phyloP scores from a whole-genome alignment of 805 yeast genomes.

The Barnettozyma populi region DNA sequence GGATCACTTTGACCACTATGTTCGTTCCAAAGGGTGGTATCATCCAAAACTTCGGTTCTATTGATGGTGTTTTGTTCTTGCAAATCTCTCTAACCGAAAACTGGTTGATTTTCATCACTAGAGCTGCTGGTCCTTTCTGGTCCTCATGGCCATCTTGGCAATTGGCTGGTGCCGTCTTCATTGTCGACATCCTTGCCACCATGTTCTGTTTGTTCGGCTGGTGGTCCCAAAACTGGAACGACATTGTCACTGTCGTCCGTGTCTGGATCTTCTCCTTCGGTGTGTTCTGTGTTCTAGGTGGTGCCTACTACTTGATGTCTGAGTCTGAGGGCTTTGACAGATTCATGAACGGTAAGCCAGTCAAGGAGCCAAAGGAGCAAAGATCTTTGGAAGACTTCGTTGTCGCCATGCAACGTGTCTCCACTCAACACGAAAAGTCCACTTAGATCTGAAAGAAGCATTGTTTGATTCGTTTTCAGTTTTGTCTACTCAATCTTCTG shows the following conservation, averaged over 20 bases:
- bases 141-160: slow-evolving; percentile 95
- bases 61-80: slow-evolving; percentile 90
- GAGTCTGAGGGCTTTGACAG: slow-evolving; percentile 74
- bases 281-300: slow-evolving; percentile 94
- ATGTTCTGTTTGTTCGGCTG: slow-evolving; percentile 92
- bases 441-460: slow-evolving; percentile 33
- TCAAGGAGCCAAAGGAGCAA: slow-evolving; percentile 47
- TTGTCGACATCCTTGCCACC: slow-evolving; percentile 88
- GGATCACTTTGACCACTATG: slow-evolving; percentile 95
- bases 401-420: slow-evolving; percentile 83
- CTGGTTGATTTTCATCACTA: slow-evolving; percentile 94
- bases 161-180: slow-evolving; percentile 87
- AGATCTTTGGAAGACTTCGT: slow-evolving; percentile 81
- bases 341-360: slow-evolving; percentile 76
- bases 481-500: slow-evolving; percentile 5
- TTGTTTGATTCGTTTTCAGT: slow-evolving; percentile 5
- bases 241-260: slow-evolving; percentile 90
- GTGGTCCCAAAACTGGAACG: slow-evolving; percentile 98
- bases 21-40: slow-evolving; percentile 88
- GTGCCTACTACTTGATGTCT: slow-evolving; percentile 93
- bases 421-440: slow-evolving; percentile 84
- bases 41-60: slow-evolving; percentile 91
- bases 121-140: slow-evolving; percentile 99
- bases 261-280: slow-evolving; percentile 95
- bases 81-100: slow-evolving; percentile 93